Conservation (phyloP, 108 stramenopile species). For the Conticribra guillardii region DNA sequence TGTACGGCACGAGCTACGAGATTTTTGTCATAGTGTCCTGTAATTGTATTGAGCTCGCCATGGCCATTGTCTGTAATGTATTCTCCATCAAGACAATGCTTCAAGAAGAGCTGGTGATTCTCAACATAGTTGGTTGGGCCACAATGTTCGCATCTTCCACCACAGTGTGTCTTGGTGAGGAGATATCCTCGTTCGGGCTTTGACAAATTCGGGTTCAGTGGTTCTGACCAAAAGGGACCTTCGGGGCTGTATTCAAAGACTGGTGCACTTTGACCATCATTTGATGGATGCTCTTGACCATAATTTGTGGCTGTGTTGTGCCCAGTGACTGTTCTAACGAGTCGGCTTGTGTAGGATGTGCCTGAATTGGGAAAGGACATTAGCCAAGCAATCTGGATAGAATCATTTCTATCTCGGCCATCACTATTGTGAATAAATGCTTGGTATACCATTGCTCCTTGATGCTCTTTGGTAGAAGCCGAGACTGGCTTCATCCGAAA, state of each 20-base stretch:
- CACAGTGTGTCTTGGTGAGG: slow-evolving; percentile 84
- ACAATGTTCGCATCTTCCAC: slow-evolving; percentile 54
- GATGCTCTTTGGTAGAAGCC: too few relatives aligned
- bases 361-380: slow-evolving; percentile 41
- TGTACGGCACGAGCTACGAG: slow-evolving; percentile 59
- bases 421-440: neutral
- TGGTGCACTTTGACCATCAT: slow-evolving; percentile 32
- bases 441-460: neutral
- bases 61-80: slow-evolving; percentile 18
- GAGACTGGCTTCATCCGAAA: too few relatives aligned
- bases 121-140: slow-evolving; percentile 53
- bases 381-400: slow-evolving; percentile 13
- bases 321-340: slow-evolving; percentile 14
- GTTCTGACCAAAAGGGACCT: slow-evolving; percentile 51
- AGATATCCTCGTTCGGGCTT: slow-evolving; percentile 43
- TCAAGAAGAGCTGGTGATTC: slow-evolving; percentile 46
- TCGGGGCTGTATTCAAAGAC: slow-evolving; percentile 29
- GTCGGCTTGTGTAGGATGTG: slow-evolving; percentile 23
- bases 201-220: slow-evolving; percentile 1
- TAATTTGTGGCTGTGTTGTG: slow-evolving; percentile 24
- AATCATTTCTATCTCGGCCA: neutral
- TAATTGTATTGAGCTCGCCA: slow-evolving; percentile 18
- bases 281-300: neutral
- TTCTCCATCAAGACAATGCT: slow-evolving; percentile 35
- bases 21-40: too few relatives aligned